Conservation (phyloP, 805 yeast genomes). For the Schizosaccharomyces octosporus region DNA sequence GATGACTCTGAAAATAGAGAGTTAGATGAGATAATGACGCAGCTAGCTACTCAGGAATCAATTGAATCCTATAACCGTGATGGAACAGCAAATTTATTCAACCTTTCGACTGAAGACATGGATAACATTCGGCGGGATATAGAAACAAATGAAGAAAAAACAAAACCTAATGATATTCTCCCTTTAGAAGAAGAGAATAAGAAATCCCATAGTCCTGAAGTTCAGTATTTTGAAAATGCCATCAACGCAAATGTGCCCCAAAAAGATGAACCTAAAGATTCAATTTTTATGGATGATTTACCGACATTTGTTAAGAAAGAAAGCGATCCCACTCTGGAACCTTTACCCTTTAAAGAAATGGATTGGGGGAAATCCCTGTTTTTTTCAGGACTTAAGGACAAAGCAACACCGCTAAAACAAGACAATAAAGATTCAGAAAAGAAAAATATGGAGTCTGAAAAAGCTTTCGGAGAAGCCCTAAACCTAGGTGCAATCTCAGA, state of each 20-base stretch:
- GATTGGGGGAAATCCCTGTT: background rate
- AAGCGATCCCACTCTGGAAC: background rate
- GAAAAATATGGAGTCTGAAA: background rate
- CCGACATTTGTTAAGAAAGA: background rate
- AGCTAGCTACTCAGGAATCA: slow-evolving; percentile 5
- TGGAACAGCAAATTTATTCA: no score
- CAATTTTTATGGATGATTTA: background rate
- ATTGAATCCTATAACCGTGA: no score
- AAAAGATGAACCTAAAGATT: background rate
- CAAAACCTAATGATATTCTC: no score
- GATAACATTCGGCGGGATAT: no score
- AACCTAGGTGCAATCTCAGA: no score
- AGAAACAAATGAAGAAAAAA: no score
- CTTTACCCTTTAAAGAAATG: background rate
- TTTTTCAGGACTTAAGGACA: background rate
- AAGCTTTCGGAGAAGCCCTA: no score
- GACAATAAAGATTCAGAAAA: background rate
- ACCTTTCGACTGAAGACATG: no score
- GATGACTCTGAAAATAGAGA: background rate
- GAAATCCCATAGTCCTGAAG: no score
- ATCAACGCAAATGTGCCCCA: no score
- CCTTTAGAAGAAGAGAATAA: no score
- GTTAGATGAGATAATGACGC: background rate
- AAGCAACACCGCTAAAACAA: background rate
- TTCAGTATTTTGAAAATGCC: no score